Evolutionary conservation across 352 stramenopile genomes (phyloP).

Genomic region (Globisporangium rhizosaccharum): DNA sequence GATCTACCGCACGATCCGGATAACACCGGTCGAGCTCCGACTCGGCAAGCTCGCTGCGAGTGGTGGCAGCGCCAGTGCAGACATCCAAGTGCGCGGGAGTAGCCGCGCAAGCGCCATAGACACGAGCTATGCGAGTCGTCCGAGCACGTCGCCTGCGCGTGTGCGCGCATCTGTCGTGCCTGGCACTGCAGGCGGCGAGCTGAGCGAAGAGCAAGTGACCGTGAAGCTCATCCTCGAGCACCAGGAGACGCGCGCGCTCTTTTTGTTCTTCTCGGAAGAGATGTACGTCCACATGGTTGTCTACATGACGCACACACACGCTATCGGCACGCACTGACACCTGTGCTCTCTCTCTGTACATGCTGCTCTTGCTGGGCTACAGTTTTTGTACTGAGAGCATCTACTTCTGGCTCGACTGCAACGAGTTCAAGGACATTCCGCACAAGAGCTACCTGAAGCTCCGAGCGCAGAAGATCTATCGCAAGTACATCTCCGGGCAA

Average conservation of each 20-base stretch:
- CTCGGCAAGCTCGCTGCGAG: constrained; percentile 21
- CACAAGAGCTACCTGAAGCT: constrained; percentile 70
- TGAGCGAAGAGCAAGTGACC: constrained; percentile 36
- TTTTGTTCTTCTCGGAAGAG: constrained; percentile 72
- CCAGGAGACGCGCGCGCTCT: constrained; percentile 50
- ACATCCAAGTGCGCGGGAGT: neutral
- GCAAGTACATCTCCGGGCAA: constrained; percentile 65
- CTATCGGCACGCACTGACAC: neutral
- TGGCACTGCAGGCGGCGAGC: constrained; percentile 8
- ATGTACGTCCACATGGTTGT: constrained; percentile 36
- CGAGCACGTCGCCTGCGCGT: constrained; percentile 4
- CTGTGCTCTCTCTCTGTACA: neutral
- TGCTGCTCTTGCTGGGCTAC: neutral
- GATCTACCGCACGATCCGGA: constrained; percentile 51
- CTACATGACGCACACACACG: neutral
- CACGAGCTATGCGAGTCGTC: neutral
- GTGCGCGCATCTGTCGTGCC: neutral
- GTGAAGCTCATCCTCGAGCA: constrained; percentile 60
- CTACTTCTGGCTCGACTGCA: constrained; percentile 83
- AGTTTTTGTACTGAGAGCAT: constrained; percentile 79
- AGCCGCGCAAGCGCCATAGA: neutral
- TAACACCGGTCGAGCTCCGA: constrained; percentile 22
- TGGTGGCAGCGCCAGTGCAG: constrained; percentile 8
- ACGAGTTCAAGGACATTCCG: constrained; percentile 76
- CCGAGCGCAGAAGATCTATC: constrained; percentile 73